These are phyloP conservation scores for Elaeis guineensis DNA, from an alignment of 176 grass and related monocot genomes.

Conservation along the genomic window DNA sequence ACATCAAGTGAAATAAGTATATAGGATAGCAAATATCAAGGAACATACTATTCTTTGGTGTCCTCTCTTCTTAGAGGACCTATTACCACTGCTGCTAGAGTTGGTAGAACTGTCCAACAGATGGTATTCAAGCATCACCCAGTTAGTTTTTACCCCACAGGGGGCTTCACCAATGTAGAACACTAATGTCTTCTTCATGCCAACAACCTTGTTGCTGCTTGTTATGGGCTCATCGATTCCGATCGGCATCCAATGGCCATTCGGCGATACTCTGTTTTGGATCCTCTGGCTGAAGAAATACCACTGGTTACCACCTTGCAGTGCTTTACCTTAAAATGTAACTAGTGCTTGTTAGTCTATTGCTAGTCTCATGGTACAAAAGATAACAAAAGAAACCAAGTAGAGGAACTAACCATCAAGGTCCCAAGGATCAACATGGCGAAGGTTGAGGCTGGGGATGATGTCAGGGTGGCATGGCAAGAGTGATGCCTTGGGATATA, in stretches of 20 bases:
- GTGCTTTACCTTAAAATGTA: conserved; percentile 52
- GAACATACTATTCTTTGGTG: conserved; percentile 39
- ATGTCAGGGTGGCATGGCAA: conserved; percentile 61
- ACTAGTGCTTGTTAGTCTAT: too few relatives aligned
- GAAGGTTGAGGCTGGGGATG: conserved; percentile 56
- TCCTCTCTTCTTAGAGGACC: conserved; percentile 27
- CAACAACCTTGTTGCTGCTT: conserved; percentile 26
- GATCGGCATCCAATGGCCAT: conserved; percentile 56
- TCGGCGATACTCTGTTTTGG: conserved; percentile 38
- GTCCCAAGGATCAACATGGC: conserved; percentile 73
- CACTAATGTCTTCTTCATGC: conserved; percentile 60
- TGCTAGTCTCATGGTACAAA: too few relatives aligned
- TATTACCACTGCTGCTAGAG: conserved; percentile 3
- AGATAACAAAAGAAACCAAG: not conserved
- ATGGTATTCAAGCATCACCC: conserved; percentile 94
- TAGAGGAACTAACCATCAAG: conserved; percentile 36
- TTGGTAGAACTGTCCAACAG: conserved; percentile 26
- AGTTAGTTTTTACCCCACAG: conserved; percentile 51
- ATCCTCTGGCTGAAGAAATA: conserved; percentile 74
- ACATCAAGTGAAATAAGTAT: too few relatives aligned
- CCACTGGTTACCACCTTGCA: conserved; percentile 55
- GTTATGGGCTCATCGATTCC: conserved; percentile 36
- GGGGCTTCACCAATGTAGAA: conserved; percentile 46
- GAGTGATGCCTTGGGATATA: conserved; percentile 49
- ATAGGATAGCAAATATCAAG: not conserved